phyloP scores from a whole-genome alignment of 768 basidiomycete species.

The Cantharellus cinnabarinus region DNA sequence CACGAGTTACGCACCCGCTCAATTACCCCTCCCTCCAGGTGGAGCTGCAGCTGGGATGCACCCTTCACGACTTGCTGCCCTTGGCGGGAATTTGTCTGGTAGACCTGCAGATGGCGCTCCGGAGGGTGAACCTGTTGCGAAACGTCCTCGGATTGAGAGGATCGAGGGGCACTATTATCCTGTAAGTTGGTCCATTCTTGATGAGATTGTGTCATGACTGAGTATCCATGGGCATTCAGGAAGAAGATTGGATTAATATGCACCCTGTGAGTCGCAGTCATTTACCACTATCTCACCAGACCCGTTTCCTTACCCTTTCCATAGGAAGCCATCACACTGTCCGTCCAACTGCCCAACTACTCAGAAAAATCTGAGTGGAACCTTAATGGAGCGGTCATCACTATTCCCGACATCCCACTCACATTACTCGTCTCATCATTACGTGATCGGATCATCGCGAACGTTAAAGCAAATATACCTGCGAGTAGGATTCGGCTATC shows the following conservation, averaged over 20 bases:
- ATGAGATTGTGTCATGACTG: not conserved
- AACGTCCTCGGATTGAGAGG: slow-evolving; percentile 73
- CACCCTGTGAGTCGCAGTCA: slow-evolving; percentile 40
- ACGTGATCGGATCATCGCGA: slow-evolving; percentile 68
- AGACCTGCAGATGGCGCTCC: slow-evolving; percentile 65
- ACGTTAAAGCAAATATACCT: slow-evolving; percentile 57
- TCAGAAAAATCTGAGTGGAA: slow-evolving; percentile 84
- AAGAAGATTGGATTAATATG: slow-evolving; percentile 65
- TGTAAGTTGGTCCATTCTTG: slow-evolving; percentile 14
- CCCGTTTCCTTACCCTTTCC: slow-evolving; percentile 1
- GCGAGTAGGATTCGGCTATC: slow-evolving; percentile 66
- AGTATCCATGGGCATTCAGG: slow-evolving; percentile 8
- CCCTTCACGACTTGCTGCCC: slow-evolving; percentile 40
- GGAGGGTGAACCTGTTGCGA: slow-evolving; percentile 56
- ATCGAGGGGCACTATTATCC: slow-evolving; percentile 70
- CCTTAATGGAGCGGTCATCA: slow-evolving; percentile 58
- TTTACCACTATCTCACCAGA: not conserved
- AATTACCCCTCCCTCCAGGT: slow-evolving; percentile 34
- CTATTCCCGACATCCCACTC: slow-evolving; percentile 65
- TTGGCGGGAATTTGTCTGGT: slow-evolving; percentile 41
- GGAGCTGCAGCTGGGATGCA: slow-evolving; percentile 37
- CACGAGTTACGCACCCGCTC: slow-evolving; percentile 4
- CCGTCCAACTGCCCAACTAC: slow-evolving; percentile 66
- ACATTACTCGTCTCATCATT: slow-evolving; percentile 72
- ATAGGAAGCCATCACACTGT: slow-evolving; percentile 70